Percentiles rank a stretch among this genome's conserved stretches.
phyloP scores from a whole-genome alignment of 352 stramenopile species.

The Pythium guiyangense region DNA sequence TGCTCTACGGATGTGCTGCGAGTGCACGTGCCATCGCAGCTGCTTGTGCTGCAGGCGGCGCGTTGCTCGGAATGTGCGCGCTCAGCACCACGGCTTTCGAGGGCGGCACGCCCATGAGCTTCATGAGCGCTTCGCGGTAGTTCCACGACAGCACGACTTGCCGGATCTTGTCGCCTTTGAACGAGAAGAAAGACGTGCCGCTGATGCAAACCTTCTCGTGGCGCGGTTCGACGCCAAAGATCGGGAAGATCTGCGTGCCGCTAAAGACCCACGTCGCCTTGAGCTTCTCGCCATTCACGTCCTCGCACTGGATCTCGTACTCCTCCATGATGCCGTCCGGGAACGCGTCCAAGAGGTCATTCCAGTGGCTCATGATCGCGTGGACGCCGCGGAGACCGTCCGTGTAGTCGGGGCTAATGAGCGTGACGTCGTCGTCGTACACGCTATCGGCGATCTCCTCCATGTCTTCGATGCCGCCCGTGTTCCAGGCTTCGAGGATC shows the following conservation, averaged over 20 bases:
- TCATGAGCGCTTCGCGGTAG: conserved; percentile 63
- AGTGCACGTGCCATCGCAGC: neutral
- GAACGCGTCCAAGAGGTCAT: conserved; percentile 60
- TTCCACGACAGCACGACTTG: conserved; percentile 74
- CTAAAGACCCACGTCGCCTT: conserved; percentile 74
- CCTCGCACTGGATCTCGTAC: conserved; percentile 67
- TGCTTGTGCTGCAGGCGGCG: conserved; percentile 4
- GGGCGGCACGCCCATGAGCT: conserved; percentile 58
- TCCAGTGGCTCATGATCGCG: conserved; percentile 74
- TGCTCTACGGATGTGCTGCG: too few relatives aligned
- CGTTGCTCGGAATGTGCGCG: conserved; percentile 7
- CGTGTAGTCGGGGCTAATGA: conserved; percentile 61
- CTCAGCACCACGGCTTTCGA: conserved; percentile 18
- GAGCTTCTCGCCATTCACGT: conserved; percentile 53
- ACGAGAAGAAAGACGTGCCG: conserved; percentile 71
- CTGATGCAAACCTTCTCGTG: conserved; percentile 79
- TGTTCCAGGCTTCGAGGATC: conserved; percentile 80
- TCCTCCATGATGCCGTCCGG: conserved; percentile 83
- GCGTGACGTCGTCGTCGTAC: conserved; percentile 66
- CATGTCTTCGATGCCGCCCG: conserved; percentile 74
- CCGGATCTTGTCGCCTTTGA: conserved; percentile 71
- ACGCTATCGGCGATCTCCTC: conserved; percentile 76
- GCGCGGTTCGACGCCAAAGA: conserved; percentile 63
- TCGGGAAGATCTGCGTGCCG: conserved; percentile 72
- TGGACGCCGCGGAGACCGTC: conserved; percentile 60